A percentile compares a stretch with the other conserved stretches of the same genome.
Evolutionary conservation across 768 basidiomycete genomes (phyloP).

Genomic region (Plicaturopsis crispa): DNA sequence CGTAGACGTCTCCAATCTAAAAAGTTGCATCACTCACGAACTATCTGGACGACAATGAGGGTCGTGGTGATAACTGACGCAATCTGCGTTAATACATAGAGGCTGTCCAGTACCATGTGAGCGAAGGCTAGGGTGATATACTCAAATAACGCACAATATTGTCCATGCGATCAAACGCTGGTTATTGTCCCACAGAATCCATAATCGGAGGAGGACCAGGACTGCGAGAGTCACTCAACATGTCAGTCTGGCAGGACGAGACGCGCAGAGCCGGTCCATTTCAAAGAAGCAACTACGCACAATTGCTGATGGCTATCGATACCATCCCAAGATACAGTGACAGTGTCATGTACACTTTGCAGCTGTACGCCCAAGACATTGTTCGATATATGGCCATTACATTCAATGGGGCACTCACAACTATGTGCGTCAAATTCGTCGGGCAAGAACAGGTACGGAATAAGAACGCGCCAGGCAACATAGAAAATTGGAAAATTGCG

Average conservation of each 20-base stretch:
- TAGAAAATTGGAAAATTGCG: background rate
- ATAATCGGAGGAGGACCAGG: slow-evolving; percentile 20
- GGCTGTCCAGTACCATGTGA: too few species aligned
- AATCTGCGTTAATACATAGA: too few species aligned
- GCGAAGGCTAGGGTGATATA: too few species aligned
- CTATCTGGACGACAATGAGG: too few species aligned
- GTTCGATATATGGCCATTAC: background rate
- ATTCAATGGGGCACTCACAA: too few species aligned
- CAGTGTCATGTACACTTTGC: slow-evolving; percentile 14
- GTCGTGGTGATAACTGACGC: too few species aligned
- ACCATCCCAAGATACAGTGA: slow-evolving; percentile 16
- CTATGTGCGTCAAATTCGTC: too few species aligned
- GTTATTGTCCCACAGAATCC: slow-evolving; percentile 22
- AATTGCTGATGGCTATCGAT: slow-evolving; percentile 20
- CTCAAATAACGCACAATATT: too few species aligned
- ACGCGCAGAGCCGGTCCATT: background rate
- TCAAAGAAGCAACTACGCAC: too few species aligned
- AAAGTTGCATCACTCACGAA: too few species aligned
- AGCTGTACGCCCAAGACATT: slow-evolving; percentile 12
- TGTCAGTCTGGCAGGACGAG: background rate
- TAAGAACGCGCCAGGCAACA: background rate
- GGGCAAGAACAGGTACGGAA: slow-evolving; percentile 12
- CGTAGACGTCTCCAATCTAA: background rate
- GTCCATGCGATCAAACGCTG: slow-evolving; percentile 15
- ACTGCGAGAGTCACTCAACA: slow-evolving; percentile 8